Base-by-base conservation (phyloP, 805 yeast species). In the Yamadazyma ubonensis region DNA sequence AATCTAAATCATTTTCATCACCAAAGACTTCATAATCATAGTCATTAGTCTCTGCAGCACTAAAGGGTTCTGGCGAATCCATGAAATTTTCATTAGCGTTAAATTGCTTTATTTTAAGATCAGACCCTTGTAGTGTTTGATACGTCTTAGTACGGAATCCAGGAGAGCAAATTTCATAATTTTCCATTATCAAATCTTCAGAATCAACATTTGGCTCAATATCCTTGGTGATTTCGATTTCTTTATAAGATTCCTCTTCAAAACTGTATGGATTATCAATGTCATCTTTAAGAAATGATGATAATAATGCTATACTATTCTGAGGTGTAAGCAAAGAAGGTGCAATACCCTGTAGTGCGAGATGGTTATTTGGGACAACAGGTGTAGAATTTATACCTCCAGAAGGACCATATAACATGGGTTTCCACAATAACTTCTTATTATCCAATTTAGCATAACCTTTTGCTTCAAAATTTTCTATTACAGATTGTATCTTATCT, bases 341-440 rank as follows among this genome's bases (percentile, higher is more conserved):
- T 39, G 32, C 19, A 23, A 33, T 25, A 61, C 65, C 61, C 55
- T 56, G 1, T n/a, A 28, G 18, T n/a, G 33, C 11, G 14, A n/a
- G 19, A 3, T 14, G 28, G n/a, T 16, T 23, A 6, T 20, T 18
- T 26, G 11, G 30, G 2, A 36, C 6, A 1, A 43, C 38, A n/a
- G 78, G 71, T 0, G 78, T 79, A 0, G 83, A 77, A 51, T 84
- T 83, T 25, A 87, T 81, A 10, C 95, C 96, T 16, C 93, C 88
- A 0, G 90, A 82, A 0, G 93, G 91, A 0, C 95, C 95, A 51
- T 79, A 74, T n/a, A 86, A 73, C 61, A 86, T 73, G 1, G 90
- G 89, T 51, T 83, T 85, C 96, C 96, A 88, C 10, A 87, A 46
- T 10, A 88, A 63, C 29, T 71, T 69, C 0, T 65, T 63, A 3